Percentiles rank a stretch among this genome's conserved stretches.
phyloP scores from a whole-genome alignment of 2,329 filamentous ascomycete species.

The Fusarium phyllophilum region DNA sequence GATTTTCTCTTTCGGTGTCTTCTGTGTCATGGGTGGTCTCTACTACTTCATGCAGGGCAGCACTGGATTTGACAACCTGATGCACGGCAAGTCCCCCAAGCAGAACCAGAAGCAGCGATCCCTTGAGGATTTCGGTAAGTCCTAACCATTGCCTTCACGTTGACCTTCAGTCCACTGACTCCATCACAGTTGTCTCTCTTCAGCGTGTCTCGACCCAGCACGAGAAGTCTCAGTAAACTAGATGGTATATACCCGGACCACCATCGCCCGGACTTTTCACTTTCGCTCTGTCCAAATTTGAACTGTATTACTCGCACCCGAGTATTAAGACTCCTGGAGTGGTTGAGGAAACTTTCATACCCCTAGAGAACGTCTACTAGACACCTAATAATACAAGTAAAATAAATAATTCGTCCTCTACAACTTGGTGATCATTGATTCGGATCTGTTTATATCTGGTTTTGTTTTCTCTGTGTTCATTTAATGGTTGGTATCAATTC shows the following conservation, averaged over 20 bases:
- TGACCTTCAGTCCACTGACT: conserved; percentile 58
- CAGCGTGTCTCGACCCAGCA: conserved; percentile 92
- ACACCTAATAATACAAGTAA: conserved; percentile 59
- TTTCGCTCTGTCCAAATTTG: conserved; percentile 55
- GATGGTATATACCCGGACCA: conserved; percentile 53
- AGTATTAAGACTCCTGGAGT: conserved; percentile 49
- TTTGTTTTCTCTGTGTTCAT: neutral
- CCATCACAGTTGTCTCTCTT: conserved; percentile 77
- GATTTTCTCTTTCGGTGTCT: conserved; percentile 91
- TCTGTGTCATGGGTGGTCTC: conserved; percentile 81
- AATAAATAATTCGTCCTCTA: conserved; percentile 43
- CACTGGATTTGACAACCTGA: conserved; percentile 86
- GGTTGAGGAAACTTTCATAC: conserved; percentile 52
- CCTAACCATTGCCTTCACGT: conserved; percentile 30
- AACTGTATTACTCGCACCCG: conserved; percentile 51
- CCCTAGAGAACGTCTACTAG: conserved; percentile 52
- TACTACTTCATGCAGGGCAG: conserved; percentile 84
- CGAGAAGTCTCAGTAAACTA: conserved; percentile 80
- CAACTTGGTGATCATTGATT: neutral
- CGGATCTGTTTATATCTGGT: neutral
- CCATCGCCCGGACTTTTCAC: conserved; percentile 51
- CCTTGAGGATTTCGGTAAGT: conserved; percentile 89
- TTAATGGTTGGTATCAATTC: neutral
- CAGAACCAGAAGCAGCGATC: conserved; percentile 84
- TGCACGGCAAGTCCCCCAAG: conserved; percentile 89